Evolutionary conservation across 1,284 basidiomycete species (phyloP).

Genomic region (Ganoderma sinense): DNA sequence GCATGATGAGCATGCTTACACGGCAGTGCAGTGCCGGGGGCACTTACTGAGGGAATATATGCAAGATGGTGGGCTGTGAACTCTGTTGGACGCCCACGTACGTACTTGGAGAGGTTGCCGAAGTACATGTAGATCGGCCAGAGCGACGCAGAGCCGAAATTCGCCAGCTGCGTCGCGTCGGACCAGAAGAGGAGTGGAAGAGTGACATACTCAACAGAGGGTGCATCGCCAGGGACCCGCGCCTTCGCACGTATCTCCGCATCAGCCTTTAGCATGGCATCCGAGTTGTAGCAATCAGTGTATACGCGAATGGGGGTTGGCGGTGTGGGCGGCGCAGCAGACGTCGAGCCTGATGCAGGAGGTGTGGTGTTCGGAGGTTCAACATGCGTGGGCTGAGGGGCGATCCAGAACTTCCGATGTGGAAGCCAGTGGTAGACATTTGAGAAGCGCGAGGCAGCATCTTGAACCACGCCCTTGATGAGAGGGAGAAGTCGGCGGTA

Average conservation of each 20-base stretch:
- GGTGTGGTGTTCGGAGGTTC: no score
- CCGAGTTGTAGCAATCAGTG: constrained; percentile 30
- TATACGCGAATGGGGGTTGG: constrained; percentile 19
- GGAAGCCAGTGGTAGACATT: constrained; percentile 9
- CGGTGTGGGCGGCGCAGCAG: background rate
- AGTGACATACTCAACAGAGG: constrained; percentile 17
- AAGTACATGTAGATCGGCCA: constrained; percentile 21
- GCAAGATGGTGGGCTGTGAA: constrained; percentile 34
- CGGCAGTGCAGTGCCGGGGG: background rate
- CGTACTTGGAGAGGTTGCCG: constrained; percentile 34
- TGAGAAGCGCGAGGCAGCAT: background rate
- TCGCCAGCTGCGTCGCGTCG: constrained; percentile 27
- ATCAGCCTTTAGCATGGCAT: constrained; percentile 31
- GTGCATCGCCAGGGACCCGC: constrained; percentile 19
- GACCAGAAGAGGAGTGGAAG: constrained; percentile 27
- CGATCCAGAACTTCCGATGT: background rate
- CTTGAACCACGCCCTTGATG: background rate
- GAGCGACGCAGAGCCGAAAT: constrained; percentile 26
- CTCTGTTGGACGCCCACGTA: constrained; percentile 23
- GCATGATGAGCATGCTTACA: no score
- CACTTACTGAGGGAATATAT: constrained; percentile 40
- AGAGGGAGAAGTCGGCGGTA: background rate
- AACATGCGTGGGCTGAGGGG: background rate
- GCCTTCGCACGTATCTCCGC: constrained; percentile 19
- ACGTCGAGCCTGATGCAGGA: background rate